Conservation (phyloP, 768 basidiomycete species). For the Termitomyces sp. region DNA sequence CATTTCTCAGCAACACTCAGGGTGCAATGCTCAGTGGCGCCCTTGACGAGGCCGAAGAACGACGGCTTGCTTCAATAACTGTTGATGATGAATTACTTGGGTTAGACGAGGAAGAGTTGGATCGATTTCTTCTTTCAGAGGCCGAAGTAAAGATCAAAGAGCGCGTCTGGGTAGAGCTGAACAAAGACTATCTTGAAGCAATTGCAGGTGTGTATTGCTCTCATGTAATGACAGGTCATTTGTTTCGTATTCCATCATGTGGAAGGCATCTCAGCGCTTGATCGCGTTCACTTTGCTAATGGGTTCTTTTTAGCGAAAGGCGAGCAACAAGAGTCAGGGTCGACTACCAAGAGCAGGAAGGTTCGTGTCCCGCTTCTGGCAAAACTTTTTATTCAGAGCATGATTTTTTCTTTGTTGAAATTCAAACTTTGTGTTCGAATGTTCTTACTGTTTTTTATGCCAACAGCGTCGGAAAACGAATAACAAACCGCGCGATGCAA, state of each 20-base stretch:
- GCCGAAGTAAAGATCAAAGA: conserved; percentile 85
- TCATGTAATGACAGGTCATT: neutral
- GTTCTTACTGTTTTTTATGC: conserved; percentile 9
- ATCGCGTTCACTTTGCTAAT: conserved; percentile 32
- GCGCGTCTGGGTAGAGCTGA: conserved; percentile 91
- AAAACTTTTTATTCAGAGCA: conserved; percentile 21
- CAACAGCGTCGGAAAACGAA: conserved; percentile 63
- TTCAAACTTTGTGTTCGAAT: neutral
- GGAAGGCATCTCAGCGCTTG: neutral
- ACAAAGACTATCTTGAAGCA: conserved; percentile 85
- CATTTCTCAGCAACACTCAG: conserved; percentile 57
- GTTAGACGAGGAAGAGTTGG: conserved; percentile 89
- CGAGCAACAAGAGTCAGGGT: conserved; percentile 41
- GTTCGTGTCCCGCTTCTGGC: conserved; percentile 51
- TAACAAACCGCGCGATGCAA: conserved; percentile 65
- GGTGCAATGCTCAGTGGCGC: conserved; percentile 56
- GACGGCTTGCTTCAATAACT: conserved; percentile 48
- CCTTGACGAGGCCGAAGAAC: conserved; percentile 62
- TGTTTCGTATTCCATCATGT: neutral
- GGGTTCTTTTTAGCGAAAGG: conserved; percentile 59
- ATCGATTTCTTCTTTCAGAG: conserved; percentile 70
- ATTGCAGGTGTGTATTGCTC: conserved; percentile 61
- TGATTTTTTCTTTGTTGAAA: neutral
- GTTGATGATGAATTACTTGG: conserved; percentile 63
- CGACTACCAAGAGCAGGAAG: conserved; percentile 63